Evolutionary conservation across 176 grass and related monocot species (phyloP).

Genomic region (Oryza punctata): DNA sequence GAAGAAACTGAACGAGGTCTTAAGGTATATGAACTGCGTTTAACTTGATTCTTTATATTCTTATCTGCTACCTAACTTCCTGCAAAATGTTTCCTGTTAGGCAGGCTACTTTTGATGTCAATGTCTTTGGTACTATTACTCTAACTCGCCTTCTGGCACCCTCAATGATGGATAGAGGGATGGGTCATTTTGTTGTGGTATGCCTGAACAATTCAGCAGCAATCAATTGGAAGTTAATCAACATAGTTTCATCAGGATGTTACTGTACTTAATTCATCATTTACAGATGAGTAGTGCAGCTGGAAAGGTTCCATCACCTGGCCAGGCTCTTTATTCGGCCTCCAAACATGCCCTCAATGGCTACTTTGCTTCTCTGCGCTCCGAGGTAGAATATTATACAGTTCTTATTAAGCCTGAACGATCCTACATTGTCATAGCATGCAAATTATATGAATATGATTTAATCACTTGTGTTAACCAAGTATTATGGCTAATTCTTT

Average conservation of each 20-base stretch:
- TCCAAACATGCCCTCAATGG: conserved; percentile 99
- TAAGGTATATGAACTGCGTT: conserved; percentile 52
- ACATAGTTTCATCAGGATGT: conserved; percentile 8
- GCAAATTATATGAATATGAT: not conserved
- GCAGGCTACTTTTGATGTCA: conserved; percentile 72
- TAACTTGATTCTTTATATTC: conserved; percentile 19
- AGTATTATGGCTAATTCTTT: conserved; percentile 16
- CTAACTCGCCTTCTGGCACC: conserved; percentile 81
- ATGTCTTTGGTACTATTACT: conserved; percentile 83
- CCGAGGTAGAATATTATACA: conserved; percentile 56
- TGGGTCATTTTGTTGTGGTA: conserved; percentile 98
- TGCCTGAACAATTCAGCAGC: conserved; percentile 7
- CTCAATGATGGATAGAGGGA: conserved; percentile 92
- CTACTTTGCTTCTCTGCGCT: conserved; percentile 82
- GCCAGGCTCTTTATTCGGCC: conserved; percentile 83
- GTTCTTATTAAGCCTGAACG: not conserved
- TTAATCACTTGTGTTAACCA: not conserved
- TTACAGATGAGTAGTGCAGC: conserved; percentile 97
- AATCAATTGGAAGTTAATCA: not conserved
- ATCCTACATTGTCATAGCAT: not conserved
- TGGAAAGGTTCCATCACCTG: conserved; percentile 87
- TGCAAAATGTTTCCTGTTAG: conserved; percentile 29
- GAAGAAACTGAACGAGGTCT: conserved; percentile 85
- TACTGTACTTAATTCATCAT: conserved; percentile 29
- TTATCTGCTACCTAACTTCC: conserved; percentile 26